phyloP scores from a whole-genome alignment of 768 basidiomycete species.

The Termitomyces sp. region DNA sequence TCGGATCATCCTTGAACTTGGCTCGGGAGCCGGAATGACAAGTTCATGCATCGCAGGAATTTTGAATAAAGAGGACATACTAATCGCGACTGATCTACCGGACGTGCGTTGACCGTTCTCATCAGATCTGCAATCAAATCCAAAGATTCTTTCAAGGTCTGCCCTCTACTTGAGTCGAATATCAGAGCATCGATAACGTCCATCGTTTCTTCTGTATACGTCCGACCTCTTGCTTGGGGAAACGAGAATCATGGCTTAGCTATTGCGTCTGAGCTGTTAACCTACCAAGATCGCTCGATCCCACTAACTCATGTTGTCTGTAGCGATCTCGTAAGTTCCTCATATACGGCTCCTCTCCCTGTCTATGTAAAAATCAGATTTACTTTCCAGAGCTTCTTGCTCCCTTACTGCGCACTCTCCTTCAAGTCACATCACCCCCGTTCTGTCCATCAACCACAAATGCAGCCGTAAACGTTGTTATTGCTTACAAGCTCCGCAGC shows the following conservation, averaged over 20 bases:
- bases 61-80: conserved; percentile 35
- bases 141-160: conserved; percentile 29
- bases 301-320: conserved; percentile 65
- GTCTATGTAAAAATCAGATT: conserved; percentile 40
- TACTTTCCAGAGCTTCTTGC: conserved; percentile 83
- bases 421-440: conserved; percentile 60
- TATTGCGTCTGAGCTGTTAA: conserved; percentile 35
- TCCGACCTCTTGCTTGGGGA: conserved; percentile 73
- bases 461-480: conserved; percentile 36
- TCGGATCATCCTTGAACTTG: conserved; percentile 59
- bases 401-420: conserved; percentile 66
- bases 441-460: conserved; percentile 19
- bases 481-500: conserved; percentile 77
- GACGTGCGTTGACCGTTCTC: conserved; percentile 41
- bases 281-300: background rate
- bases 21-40: conserved; percentile 71
- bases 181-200: conserved; percentile 14
- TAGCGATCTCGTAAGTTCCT: conserved; percentile 69
- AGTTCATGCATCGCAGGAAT: conserved; percentile 31
- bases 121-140: background rate
- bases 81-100: conserved; percentile 70
- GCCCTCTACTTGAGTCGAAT: conserved; percentile 38
- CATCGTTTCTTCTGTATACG: conserved; percentile 23
- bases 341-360: background rate
- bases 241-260: conserved; percentile 32